A percentile compares a stretch with the other conserved stretches of the same genome.
Evolutionary conservation across 805 yeast genomes (phyloP).

Genomic region (Zygosaccharomyces siamensis): DNA sequence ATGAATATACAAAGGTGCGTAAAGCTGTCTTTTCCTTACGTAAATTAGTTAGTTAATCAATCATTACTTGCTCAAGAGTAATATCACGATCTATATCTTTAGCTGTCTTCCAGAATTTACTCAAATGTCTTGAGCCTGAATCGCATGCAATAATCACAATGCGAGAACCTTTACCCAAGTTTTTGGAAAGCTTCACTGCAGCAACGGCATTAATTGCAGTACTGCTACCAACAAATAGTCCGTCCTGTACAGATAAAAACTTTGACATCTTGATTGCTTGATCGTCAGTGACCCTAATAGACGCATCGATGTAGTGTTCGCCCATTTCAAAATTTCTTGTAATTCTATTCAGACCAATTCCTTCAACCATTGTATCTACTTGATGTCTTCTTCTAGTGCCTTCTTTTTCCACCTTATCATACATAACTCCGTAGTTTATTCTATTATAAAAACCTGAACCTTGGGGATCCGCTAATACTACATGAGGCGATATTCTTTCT

Average conservation of each 20-base stretch:
- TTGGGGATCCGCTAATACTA: constrained; percentile 88
- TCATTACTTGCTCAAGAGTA: constrained; percentile 35
- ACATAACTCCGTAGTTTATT: constrained; percentile 89
- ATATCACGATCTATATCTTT: constrained; percentile 32
- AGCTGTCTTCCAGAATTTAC: constrained; percentile 87
- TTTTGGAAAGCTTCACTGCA: constrained; percentile 56
- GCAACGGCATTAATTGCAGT: constrained; percentile 95
- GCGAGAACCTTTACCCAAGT: constrained; percentile 51
- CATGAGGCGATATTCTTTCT: constrained; percentile 41
- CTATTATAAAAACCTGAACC: constrained; percentile 89
- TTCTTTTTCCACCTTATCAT: constrained; percentile 79
- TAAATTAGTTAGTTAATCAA: background rate
- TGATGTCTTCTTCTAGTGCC: constrained; percentile 94
- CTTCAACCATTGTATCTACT: constrained; percentile 92
- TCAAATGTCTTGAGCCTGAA: constrained; percentile 82
- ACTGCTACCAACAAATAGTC: constrained; percentile 86
- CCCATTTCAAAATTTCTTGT: constrained; percentile 78
- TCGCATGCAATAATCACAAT: constrained; percentile 89
- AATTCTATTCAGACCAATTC: constrained; percentile 84
- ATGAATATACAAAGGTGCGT: background rate
- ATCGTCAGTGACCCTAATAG: constrained; percentile 70
- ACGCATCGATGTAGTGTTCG: constrained; percentile 65
- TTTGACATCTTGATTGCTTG: constrained; percentile 89
- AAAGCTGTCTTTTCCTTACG: background rate
- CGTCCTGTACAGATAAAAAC: constrained; percentile 74